Evolutionary conservation across 805 yeast genomes (phyloP), one percentile per base, ranked within the genome.

Genomic region (Schizosaccharomyces osmophilus): DNA sequence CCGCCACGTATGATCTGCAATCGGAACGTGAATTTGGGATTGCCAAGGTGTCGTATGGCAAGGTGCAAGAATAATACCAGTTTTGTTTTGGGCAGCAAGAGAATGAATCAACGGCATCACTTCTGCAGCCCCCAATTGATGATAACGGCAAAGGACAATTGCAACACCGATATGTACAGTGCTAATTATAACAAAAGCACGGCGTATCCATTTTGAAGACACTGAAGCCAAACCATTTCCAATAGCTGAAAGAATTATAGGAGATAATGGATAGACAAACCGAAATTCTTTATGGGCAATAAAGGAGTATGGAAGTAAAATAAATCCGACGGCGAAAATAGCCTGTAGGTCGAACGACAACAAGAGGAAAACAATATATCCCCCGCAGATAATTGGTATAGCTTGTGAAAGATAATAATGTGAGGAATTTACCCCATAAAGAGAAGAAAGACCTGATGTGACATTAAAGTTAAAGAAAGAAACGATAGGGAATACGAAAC

Each of bases 1-100:
- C 95, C 95, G 85, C 1, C 82, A 77, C 0, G 69, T 66, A 3
- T 78, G 68, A 32, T 75, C 77, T 9, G 48, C 43, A 13, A 6
- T n/a, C 5, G 73, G 69, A 26, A 85, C 72, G 68, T 89, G 95
- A 51, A 93, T 71, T 68, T 84, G 82, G 31, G 93, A 80, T 68
- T 87, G 95, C 82, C 93, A 85, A 1, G 98, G 99, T 0, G 97
- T 90, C 0, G 97, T 89, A 70, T 93, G 99, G 67, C 99, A 93
- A 0, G 99, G 98, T 68, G 89, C 87, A 17, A 93, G 70, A 66
- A 93, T 86, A 0, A 96, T 95, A 36, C 89, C 72, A 1, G 84
- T 76, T 8, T 71, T 64, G 9, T 79, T 75, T 3, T 68, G 66
- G 3, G 72, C 67, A 42, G 74, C 69, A 26, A 71, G 63, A 5